Evolutionary conservation across 768 basidiomycete species (phyloP).

Genomic region (Amanita thiersii): DNA sequence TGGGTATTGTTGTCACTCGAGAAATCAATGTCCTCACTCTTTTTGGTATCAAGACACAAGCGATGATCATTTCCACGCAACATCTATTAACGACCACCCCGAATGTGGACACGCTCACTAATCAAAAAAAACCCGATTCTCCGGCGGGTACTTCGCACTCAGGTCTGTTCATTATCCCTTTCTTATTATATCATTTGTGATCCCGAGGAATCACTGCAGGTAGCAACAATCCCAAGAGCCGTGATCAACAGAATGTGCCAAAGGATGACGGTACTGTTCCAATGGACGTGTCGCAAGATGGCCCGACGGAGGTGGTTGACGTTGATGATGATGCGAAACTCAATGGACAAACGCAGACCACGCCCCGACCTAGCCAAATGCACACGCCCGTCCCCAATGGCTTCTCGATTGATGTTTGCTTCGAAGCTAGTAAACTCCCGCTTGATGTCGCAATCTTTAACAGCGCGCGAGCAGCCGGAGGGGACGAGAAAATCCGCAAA

Average conservation of each 20-base stretch:
- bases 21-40: constrained; percentile 6
- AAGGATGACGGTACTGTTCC: constrained; percentile 15
- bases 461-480: constrained; percentile 78
- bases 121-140: constrained; percentile 3
- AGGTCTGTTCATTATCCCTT: neutral
- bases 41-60: constrained; percentile 55
- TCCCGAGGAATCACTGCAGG: neutral
- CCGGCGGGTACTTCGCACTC: neutral
- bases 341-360: constrained; percentile 17
- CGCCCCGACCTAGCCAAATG: constrained; percentile 13
- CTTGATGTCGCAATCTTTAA: constrained; percentile 92
- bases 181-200: neutral
- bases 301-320: constrained; percentile 39
- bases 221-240: neutral
- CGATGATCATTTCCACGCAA: constrained; percentile 87
- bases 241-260: neutral
- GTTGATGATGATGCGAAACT: constrained; percentile 36
- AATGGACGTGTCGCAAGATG: constrained; percentile 16
- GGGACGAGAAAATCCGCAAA: constrained; percentile 85
- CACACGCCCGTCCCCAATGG: constrained; percentile 26
- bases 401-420: constrained; percentile 65
- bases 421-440: constrained; percentile 85
- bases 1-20: constrained; percentile 20
- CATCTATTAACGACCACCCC: constrained; percentile 49
- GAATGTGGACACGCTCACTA: constrained; percentile 16